Percentiles rank a stretch among this genome's conserved stretches.
Conservation (phyloP, 345 rosid species). For the Eucalyptus pauciflora region DNA sequence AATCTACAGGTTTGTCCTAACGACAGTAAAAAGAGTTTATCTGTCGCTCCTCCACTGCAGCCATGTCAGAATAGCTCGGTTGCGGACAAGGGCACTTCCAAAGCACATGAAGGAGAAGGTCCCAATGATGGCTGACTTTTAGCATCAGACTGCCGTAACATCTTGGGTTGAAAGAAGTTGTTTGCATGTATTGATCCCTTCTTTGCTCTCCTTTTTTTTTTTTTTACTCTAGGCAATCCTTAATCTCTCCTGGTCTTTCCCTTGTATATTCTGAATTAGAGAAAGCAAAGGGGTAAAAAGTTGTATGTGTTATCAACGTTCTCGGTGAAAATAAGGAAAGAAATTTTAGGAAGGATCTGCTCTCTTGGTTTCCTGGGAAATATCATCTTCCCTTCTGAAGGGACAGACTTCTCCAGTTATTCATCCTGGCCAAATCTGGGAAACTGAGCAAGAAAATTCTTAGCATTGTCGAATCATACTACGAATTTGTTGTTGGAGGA, state of each 20-base stretch:
- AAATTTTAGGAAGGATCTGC: not conserved
- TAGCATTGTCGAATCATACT: not conserved
- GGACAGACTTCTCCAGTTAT: not conserved
- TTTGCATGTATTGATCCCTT: not conserved
- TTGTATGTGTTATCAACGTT: not conserved
- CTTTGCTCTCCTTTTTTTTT: not conserved
- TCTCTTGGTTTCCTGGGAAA: not conserved
- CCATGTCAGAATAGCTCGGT: constrained; percentile 7
- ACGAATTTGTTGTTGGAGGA: not conserved
- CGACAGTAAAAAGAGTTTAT: constrained; percentile 14
- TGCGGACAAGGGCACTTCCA: constrained; percentile 11
- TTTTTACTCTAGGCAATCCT: not conserved
- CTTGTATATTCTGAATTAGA: not conserved
- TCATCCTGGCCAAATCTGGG: not conserved
- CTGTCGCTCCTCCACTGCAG: constrained; percentile 13
- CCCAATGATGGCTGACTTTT: not conserved
- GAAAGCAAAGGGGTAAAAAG: not conserved
- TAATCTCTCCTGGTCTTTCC: not conserved
- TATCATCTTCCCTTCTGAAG: not conserved
- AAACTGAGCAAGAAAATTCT: not conserved
- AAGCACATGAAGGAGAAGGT: constrained; percentile 7
- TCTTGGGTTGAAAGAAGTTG: not conserved
- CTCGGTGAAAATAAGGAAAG: not conserved
- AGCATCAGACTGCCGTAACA: not conserved
- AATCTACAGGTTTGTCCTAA: not conserved